A percentile compares a stretch with the other conserved stretches of the same genome.
phyloP scores from a whole-genome alignment of 163 green algal genomes.

The Volvox carteri region DNA sequence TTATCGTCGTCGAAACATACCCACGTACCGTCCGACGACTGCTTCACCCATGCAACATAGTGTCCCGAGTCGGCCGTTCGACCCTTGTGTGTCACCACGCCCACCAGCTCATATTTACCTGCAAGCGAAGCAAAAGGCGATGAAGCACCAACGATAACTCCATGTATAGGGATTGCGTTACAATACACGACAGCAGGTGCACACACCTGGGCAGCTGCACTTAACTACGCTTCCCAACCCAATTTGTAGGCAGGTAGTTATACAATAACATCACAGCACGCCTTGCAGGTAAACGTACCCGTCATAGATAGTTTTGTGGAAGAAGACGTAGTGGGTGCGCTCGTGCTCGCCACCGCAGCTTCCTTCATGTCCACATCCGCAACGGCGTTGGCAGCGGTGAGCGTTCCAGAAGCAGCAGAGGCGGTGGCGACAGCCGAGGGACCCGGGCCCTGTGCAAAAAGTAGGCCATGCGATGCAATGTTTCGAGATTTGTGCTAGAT shows the following conservation, averaged over 20 bases:
- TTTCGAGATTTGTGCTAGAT: too few relatives aligned
- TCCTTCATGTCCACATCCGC: conserved; percentile 75
- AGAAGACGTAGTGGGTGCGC: background rate
- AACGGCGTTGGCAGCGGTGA: conserved; percentile 25
- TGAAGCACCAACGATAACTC: too few relatives aligned
- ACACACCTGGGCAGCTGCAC: too few relatives aligned
- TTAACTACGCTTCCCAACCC: too few relatives aligned
- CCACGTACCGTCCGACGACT: conserved; percentile 84
- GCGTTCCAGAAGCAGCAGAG: conserved; percentile 19
- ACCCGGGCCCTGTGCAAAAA: conserved; percentile 31
- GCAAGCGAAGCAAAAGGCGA: too few relatives aligned
- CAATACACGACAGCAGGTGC: background rate
- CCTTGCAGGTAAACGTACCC: background rate
- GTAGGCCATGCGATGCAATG: too few relatives aligned
- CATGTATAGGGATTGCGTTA: too few relatives aligned
- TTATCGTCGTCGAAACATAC: conserved; percentile 96
- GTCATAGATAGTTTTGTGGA: conserved; percentile 39
- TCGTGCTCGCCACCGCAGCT: conserved; percentile 44
- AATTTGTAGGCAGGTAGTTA: too few relatives aligned
- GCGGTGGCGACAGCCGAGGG: background rate
- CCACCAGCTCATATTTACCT: conserved; percentile 94
- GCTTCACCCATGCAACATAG: conserved; percentile 97
- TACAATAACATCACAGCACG: too few relatives aligned
- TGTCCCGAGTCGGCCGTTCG: conserved; percentile 96
- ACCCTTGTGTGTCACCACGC: conserved; percentile 99